A percentile compares a stretch with the other conserved stretches of the same genome.
phyloP scores from a whole-genome alignment of 192 early-diverging fungal species.

The Coemansia furcata region DNA sequence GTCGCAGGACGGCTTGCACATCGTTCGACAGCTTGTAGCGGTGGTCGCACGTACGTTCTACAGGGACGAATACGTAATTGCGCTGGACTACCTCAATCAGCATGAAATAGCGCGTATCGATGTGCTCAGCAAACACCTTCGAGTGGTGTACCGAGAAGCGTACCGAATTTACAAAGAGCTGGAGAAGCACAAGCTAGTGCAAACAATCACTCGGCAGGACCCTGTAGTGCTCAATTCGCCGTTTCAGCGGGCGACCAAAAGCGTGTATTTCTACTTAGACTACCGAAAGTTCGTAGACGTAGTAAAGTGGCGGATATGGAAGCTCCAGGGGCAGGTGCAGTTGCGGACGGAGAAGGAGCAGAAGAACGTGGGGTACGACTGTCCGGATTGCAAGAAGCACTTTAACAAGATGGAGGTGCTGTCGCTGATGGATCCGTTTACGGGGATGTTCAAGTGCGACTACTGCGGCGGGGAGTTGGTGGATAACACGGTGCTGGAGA shows the following conservation, averaged over 20 bases:
- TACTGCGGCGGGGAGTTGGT: slow-evolving; percentile 56
- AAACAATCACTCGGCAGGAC: slow-evolving; percentile 21
- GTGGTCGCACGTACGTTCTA: slow-evolving; percentile 86
- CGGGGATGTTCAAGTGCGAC: slow-evolving; percentile 60
- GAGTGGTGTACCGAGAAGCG: slow-evolving; percentile 67
- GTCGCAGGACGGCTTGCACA: slow-evolving; percentile 44
- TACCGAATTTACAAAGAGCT: slow-evolving; percentile 78
- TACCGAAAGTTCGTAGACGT: slow-evolving; percentile 93
- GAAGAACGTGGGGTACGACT: slow-evolving; percentile 69
- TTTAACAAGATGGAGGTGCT: slow-evolving; percentile 64
- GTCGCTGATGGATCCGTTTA: slow-evolving; percentile 45
- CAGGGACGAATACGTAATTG: slow-evolving; percentile 71
- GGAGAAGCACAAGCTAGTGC: slow-evolving; percentile 71
- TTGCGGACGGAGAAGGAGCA: slow-evolving; percentile 64
- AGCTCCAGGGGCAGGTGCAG: slow-evolving; percentile 65
- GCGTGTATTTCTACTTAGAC: slow-evolving; percentile 85
- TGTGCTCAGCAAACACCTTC: slow-evolving; percentile 65
- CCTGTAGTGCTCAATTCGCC: slow-evolving; percentile 30
- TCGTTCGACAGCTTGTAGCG: slow-evolving; percentile 63
- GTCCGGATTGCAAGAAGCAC: slow-evolving; percentile 58
- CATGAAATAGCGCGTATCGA: slow-evolving; percentile 72
- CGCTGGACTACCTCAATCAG: slow-evolving; percentile 78
- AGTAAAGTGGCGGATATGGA: slow-evolving; percentile 88
- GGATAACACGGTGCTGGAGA: slow-evolving; percentile 65
- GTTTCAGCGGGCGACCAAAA: slow-evolving; percentile 51